phyloP scores from a whole-genome alignment of 176 grass and related monocot species.

The Carex littledalei region DNA sequence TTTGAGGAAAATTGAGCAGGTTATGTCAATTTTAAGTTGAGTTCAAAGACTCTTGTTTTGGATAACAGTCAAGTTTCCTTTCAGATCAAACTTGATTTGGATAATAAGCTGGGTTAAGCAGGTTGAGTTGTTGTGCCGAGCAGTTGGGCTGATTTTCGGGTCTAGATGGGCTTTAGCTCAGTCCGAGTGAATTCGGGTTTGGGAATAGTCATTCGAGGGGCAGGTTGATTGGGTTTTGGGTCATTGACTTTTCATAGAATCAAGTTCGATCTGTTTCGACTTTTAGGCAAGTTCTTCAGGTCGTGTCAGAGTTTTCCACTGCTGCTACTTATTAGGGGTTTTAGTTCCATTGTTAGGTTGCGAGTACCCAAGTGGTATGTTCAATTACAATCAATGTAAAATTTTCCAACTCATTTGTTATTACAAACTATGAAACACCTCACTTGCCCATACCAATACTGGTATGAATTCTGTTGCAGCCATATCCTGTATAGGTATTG shows the following conservation, averaged over 20 bases:
- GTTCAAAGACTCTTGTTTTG: not conserved
- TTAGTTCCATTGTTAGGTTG: not conserved
- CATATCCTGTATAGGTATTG: not conserved
- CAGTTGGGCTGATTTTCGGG: no score
- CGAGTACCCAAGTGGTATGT: not conserved
- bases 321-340: not conserved
- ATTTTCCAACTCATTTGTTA: not conserved
- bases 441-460: not conserved
- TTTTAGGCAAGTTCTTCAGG: not conserved
- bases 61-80: not conserved
- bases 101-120: not conserved
- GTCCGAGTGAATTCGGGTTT: no score
- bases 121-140: no score
- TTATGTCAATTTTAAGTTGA: no score
- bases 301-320: not conserved
- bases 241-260: no score
- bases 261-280: no score
- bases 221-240: no score
- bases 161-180: no score
- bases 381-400: not conserved
- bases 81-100: not conserved
- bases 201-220: no score
- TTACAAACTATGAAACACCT: not conserved
- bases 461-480: not conserved
- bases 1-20: no score